Percentiles rank a stretch among this genome's conserved stretches.
Evolutionary conservation across 306 rosid species (phyloP).

Genomic region (Prinsepia uniflora): DNA sequence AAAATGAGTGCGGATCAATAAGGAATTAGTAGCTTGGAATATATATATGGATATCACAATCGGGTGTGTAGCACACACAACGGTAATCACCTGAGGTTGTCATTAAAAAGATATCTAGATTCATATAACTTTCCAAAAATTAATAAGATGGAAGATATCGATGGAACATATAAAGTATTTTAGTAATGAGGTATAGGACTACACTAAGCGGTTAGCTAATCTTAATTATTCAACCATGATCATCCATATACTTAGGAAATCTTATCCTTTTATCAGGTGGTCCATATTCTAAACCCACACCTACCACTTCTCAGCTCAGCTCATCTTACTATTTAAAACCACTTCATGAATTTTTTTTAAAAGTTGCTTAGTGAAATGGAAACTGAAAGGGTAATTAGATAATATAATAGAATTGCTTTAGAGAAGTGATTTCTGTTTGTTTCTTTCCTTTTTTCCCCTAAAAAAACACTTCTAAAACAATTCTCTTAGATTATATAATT

Average conservation of each 20-base stretch:
- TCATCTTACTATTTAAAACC: constrained; percentile 23
- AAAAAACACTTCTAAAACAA: constrained; percentile 12
- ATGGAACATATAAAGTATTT: not conserved
- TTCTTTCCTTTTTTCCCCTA: too few relatives aligned
- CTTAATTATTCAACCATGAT: constrained; percentile 21
- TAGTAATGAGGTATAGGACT: constrained; percentile 21
- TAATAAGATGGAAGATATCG: not conserved
- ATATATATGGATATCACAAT: too few relatives aligned
- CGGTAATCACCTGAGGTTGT: constrained; percentile 14
- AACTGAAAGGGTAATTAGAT: constrained; percentile 20
- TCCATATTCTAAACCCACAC: constrained; percentile 31
- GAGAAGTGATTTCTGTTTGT: too few relatives aligned
- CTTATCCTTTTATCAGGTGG: constrained; percentile 38
- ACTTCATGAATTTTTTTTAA: constrained; percentile 5
- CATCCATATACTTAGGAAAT: constrained; percentile 26
- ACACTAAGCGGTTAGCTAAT: constrained; percentile 13
- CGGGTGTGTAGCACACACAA: constrained; percentile 4
- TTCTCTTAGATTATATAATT: constrained; percentile 15
- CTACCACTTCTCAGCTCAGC: constrained; percentile 35
- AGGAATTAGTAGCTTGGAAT: not conserved
- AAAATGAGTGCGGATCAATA: not conserved
- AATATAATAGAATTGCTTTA: constrained; percentile 10
- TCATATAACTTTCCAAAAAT: not conserved
- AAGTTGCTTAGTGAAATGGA: constrained; percentile 1
- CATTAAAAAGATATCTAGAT: constrained; percentile 11